Percentiles rank a stretch among this genome's conserved stretches.
Conservation (phyloP, 805 yeast species). For the Candida tallmaniae region DNA sequence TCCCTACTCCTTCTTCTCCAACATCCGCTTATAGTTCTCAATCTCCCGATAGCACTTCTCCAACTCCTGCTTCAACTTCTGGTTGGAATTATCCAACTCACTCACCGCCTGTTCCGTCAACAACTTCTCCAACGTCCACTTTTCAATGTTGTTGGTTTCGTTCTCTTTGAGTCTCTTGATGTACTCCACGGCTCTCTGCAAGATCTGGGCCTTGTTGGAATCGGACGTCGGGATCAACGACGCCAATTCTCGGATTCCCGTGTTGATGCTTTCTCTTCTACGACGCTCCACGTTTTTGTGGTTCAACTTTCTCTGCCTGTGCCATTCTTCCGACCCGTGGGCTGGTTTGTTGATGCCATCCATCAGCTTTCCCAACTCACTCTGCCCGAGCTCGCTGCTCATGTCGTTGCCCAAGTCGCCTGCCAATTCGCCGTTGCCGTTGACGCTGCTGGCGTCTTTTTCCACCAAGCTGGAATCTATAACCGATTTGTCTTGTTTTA, state of each 20-base stretch:
- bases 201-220: constrained; percentile 85
- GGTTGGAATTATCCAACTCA: constrained; percentile 81
- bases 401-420: too few relatives aligned
- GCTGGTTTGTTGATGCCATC: constrained; percentile 47
- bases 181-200: constrained; percentile 84
- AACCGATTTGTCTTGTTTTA: too few relatives aligned
- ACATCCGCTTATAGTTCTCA: constrained; percentile 66
- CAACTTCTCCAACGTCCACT: constrained; percentile 91
- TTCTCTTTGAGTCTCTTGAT: constrained; percentile 86
- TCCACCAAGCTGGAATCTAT: too few relatives aligned
- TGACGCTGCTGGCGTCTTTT: too few relatives aligned
- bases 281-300: constrained; percentile 96
- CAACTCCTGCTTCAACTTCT: constrained; percentile 80
- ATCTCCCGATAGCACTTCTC: constrained; percentile 90
- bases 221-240: constrained; percentile 77
- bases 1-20: constrained; percentile 11
- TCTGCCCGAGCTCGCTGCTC: too few relatives aligned
- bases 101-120: constrained; percentile 87
- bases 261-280: constrained; percentile 82
- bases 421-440: too few relatives aligned
- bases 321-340: constrained; percentile 84
- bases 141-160: constrained; percentile 84
- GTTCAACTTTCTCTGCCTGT: constrained; percentile 74
- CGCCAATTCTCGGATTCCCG: constrained; percentile 79
- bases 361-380: too few relatives aligned